Evolutionary conservation across 2,329 filamentous ascomycete genomes (phyloP), one percentile per base, ranked within the genome.

Genomic region (Calonectria naviculata): DNA sequence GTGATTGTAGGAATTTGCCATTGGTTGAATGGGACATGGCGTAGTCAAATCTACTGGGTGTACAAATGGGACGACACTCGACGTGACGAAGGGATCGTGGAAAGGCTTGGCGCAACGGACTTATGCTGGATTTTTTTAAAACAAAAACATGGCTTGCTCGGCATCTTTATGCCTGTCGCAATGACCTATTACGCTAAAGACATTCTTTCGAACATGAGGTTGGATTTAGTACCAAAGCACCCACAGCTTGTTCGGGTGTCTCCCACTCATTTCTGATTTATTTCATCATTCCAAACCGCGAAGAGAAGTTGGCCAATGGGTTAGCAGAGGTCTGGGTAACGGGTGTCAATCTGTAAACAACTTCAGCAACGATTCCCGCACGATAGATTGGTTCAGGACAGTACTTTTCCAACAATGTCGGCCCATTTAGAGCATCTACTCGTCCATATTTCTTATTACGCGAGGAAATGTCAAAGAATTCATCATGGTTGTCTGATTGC

Each of bases 381-480:
- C 19, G 6, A n/a, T 5, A 6, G n/a, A 17, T 24, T 19, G 4
- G 5, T 24, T 10, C 10, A 26, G 26, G 15, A 10, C 49, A 47
- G 28, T 88, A 94, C 93, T 99, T 99, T 85, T 98, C 96, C n/a
- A 99, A 84, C 72, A 99, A 82, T 46, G 94, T 87, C 0, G 95
- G 95, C 0, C 96, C 97, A 81, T 97, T 97, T 81, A 97, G 88
- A 64, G 94, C 93, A 84, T 98, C 95, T 38, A 99, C 97, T 65
- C 95, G 92, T 19, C 95, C 94, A 81, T 98, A 99, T 81, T 98
- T 97, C 85, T 94, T 95, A 84, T 98, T 98, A 64, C 95, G 88
- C 17, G 93, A 94, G 6, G 93, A 93, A 61, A 97, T 93, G 80
- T 99, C 97, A 81, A 97, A 99, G 83, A 98, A 99, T 82, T 98